phyloP scores from a whole-genome alignment of 345 rosid species.

The Gynandropsis gynandra region DNA sequence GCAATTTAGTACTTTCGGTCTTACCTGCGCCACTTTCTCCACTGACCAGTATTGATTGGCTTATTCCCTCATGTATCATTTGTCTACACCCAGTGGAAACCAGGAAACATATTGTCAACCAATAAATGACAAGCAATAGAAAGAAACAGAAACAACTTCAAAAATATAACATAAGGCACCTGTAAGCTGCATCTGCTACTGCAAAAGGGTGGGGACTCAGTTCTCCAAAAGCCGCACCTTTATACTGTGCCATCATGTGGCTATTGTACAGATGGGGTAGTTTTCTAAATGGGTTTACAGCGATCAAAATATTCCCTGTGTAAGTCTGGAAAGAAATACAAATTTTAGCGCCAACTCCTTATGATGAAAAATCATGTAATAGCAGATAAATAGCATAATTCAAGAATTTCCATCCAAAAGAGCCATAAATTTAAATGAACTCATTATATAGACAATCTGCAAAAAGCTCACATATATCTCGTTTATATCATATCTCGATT shows the following conservation, averaged over 20 bases:
- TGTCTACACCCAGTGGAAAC: conserved; percentile 40
- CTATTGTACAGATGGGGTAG: conserved; percentile 89
- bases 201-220: conserved; percentile 97
- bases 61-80: conserved; percentile 86
- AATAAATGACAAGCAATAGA: conserved; percentile 2
- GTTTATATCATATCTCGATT: conserved; percentile 93
- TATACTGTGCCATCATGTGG: conserved; percentile 98
- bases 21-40: conserved; percentile 99
- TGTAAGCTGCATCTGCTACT: conserved; percentile 96
- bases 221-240: conserved; percentile 94
- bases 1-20: conserved; percentile 94
- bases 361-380: conserved; percentile 10
- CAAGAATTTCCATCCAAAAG: conserved; percentile 6
- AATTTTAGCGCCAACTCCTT: conserved; percentile 11
- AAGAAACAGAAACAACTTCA: background rate
- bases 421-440: background rate
- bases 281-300: conserved; percentile 91
- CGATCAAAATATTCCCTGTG: conserved; percentile 89
- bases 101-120: background rate
- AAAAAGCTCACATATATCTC: conserved; percentile 83
- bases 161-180: conserved; percentile 36
- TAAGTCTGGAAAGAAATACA: conserved; percentile 58
- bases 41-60: conserved; percentile 93
- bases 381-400: background rate
- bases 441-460: background rate